A percentile compares a stretch with the other conserved stretches of the same genome.
Conservation (phyloP, 2,329 filamentous ascomycete species). For the Botrytis cinerea region DNA sequence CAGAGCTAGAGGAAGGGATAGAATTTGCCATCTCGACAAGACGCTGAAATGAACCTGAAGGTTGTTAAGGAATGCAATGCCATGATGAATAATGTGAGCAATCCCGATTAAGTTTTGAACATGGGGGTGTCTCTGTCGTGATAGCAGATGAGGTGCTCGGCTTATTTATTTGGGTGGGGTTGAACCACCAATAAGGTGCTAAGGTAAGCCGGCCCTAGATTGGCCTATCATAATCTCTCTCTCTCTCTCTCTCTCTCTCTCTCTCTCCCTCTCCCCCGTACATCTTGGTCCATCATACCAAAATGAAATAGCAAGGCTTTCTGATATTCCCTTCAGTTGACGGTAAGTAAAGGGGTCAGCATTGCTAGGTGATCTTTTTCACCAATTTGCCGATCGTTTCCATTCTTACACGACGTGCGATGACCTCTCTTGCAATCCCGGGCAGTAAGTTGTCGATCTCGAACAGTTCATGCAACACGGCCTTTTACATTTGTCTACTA, state of each 20-base stretch:
- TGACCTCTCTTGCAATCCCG: neutral
- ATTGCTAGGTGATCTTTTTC: neutral
- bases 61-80: conserved; percentile 1
- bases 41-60: neutral
- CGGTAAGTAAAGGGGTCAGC: neutral
- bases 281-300: neutral
- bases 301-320: neutral
- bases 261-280: neutral
- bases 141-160: conserved; percentile 16
- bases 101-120: neutral
- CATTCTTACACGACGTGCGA: neutral
- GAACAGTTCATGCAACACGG: neutral
- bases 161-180: conserved; percentile 10
- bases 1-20: conserved; percentile 23
- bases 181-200: neutral
- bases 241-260: too few species aligned
- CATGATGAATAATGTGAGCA: conserved; percentile 10
- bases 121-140: conserved; percentile 7
- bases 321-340: neutral
- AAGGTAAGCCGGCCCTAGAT: neutral
- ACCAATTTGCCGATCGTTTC: neutral
- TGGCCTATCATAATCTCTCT: neutral
- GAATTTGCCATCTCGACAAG: conserved; percentile 19
- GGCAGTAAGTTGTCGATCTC: neutral
- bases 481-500: neutral